phyloP scores from a whole-genome alignment of 768 basidiomycete genomes.

The Sporobolomyces pararoseus region DNA sequence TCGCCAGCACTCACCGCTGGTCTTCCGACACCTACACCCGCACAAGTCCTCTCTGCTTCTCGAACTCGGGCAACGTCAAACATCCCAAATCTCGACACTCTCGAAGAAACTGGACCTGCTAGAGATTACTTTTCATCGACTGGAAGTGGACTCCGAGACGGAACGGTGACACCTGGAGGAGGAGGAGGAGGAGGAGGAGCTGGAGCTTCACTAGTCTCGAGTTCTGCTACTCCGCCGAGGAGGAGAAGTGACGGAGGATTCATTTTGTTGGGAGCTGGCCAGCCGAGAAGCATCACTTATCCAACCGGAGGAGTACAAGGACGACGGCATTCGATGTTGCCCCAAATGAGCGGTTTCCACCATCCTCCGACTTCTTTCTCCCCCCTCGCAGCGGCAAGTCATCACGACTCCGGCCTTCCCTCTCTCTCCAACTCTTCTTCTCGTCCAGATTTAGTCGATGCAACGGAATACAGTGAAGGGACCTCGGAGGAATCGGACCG shows the following conservation, averaged over 20 bases:
- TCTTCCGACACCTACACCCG: neutral
- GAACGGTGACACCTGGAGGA: conserved; percentile 1
- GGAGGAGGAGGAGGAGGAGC: neutral
- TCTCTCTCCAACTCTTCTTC: conserved; percentile 13
- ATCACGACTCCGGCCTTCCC: neutral
- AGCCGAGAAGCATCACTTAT: neutral
- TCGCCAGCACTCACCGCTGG: conserved; percentile 20
- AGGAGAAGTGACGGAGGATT: conserved; percentile 10
- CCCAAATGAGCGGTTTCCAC: conserved; percentile 28
- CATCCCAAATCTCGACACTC: conserved; percentile 30
- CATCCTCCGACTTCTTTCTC: neutral
- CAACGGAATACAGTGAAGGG: neutral
- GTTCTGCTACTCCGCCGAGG: conserved; percentile 21
- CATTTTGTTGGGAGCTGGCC: conserved; percentile 22
- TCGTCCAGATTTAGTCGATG: conserved; percentile 24
- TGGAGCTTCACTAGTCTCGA: neutral
- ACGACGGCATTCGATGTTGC: conserved; percentile 34
- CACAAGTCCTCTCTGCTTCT: neutral
- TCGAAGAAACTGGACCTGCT: conserved; percentile 31
- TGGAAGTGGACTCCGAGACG: conserved; percentile 22
- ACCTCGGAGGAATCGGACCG: conserved; percentile 4
- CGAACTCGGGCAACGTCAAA: conserved; percentile 10
- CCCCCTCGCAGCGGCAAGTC: neutral
- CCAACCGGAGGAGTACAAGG: neutral
- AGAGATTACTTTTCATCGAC: conserved; percentile 34